These are phyloP conservation scores for Plantago ovata DNA, from an alignment of 257 asterid genomes.

Conservation along the genomic window DNA sequence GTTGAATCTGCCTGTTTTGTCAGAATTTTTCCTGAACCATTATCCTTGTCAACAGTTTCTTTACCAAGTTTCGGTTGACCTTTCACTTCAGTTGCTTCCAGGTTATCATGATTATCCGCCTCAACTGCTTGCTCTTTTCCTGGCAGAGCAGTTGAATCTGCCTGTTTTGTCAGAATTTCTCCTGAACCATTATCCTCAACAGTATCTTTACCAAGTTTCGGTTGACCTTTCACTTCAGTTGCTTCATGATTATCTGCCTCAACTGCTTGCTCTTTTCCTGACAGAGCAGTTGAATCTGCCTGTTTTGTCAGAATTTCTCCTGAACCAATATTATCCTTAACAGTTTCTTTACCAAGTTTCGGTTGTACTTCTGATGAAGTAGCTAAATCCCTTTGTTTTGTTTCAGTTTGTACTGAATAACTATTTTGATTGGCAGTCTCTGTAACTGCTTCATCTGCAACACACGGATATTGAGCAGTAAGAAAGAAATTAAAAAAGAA, in stretches of 20 bases:
- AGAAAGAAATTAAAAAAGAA: not conserved
- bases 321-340: slow-evolving; percentile 31
- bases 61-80: slow-evolving; percentile 26
- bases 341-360: slow-evolving; percentile 19
- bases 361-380: slow-evolving; percentile 25
- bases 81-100: slow-evolving; percentile 25
- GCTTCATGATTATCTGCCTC: slow-evolving; percentile 26
- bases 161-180: slow-evolving; percentile 5
- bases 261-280: slow-evolving; percentile 18
- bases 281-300: slow-evolving; percentile 29
- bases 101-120: slow-evolving; percentile 36
- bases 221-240: slow-evolving; percentile 37
- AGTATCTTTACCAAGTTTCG: slow-evolving; percentile 18
- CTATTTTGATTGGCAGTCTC: not conserved
- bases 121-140: slow-evolving; percentile 22
- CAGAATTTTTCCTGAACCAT: slow-evolving; percentile 31
- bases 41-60: slow-evolving; percentile 32
- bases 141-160: slow-evolving; percentile 28
- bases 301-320: slow-evolving; percentile 24
- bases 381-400: slow-evolving; percentile 20
- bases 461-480: slow-evolving; percentile 25
- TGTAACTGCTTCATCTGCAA: slow-evolving; percentile 26
- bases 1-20: slow-evolving; percentile 21
- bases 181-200: slow-evolving; percentile 9
- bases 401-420: not conserved